Base-by-base conservation (phyloP, 1,284 basidiomycete species). In the Cerioporus squamosus region DNA sequence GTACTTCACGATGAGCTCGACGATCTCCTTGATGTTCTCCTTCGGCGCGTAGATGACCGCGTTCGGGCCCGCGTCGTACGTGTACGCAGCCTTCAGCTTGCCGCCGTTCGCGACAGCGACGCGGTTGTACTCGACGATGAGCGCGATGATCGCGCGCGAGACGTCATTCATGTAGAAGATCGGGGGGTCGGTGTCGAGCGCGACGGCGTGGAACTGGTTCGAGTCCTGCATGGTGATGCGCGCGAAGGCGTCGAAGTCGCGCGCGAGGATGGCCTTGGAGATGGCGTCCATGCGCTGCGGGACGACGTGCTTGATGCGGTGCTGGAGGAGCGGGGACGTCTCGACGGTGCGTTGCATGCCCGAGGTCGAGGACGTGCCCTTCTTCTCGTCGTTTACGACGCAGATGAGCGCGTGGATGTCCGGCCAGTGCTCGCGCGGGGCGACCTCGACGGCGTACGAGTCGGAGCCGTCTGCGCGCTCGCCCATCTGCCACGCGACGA, bases 151-250 rank as follows among this genome's bases (percentile, higher is more conserved):
- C 26, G 91, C 76, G 29, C 91, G 84, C 63, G 89, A 93, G 66
- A 96, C 93, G 75, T 99, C 97, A 81, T 98, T 99, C 86, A 99
- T 90, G 82, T 99, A 99, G 76, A 99, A 98, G 77, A 99, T 99
- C 46, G 97, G 97, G 1, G 97, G 97, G 47, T 90, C 84, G 0
- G 97, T 99, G 79, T 99, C 97, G 66, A 99, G 88, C 60, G 93
- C 94, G 67, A 97, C 94, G 23, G 97, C 96, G 74, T 99, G 97
- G 86, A 99, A 99, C 78, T 94, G 91, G 79, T 98, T 99, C 61
- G 94, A 97, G 76, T 99, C 97, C 59, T 86, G 87, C 94, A 98
- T 99, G 31, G 97, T 99, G 73, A 98, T 86, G 53, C 79, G 79
- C 2, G 95, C 96, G 68, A 99, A 99, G 0, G 84, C 69, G 69